phyloP scores from a whole-genome alignment of 2,329 filamentous ascomycete genomes.

The Fusarium veterinarium region DNA sequence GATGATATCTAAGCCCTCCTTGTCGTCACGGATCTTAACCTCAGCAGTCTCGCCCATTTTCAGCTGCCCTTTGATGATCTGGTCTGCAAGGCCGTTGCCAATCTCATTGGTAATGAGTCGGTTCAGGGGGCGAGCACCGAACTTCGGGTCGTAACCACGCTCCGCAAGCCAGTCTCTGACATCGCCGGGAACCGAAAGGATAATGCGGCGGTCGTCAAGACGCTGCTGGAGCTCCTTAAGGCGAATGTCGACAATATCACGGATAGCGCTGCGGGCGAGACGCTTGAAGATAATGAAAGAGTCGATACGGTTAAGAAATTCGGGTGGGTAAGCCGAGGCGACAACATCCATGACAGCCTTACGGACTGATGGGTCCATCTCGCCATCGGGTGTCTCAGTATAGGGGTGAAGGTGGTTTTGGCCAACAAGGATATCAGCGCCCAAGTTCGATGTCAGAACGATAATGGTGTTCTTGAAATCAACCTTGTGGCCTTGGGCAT shows the following conservation, averaged over 20 bases:
- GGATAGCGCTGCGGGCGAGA: slow-evolving; percentile 79
- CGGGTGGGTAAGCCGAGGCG: slow-evolving; percentile 78
- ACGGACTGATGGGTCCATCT: slow-evolving; percentile 79
- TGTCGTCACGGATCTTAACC: slow-evolving; percentile 74
- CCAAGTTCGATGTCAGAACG: slow-evolving; percentile 94
- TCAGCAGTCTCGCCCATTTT: slow-evolving; percentile 79
- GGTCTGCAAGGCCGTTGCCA: slow-evolving; percentile 87
- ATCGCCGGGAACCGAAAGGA: slow-evolving; percentile 74
- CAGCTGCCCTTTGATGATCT: slow-evolving; percentile 88
- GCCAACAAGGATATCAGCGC: slow-evolving; percentile 89
- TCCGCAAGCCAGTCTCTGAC: slow-evolving; percentile 90
- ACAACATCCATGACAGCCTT: slow-evolving; percentile 91
- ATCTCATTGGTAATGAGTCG: slow-evolving; percentile 91
- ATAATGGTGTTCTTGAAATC: slow-evolving; percentile 98
- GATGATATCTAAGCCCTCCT: slow-evolving; percentile 65
- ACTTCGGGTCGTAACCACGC: slow-evolving; percentile 89
- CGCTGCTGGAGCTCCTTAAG: slow-evolving; percentile 84
- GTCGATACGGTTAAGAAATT: slow-evolving; percentile 96
- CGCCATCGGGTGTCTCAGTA: slow-evolving; percentile 70
- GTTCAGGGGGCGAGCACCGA: slow-evolving; percentile 91
- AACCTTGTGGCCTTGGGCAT: slow-evolving; percentile 94
- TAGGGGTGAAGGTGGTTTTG: slow-evolving; percentile 74
- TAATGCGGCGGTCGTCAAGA: slow-evolving; percentile 87
- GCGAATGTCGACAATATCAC: slow-evolving; percentile 94
- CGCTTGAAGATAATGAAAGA: slow-evolving; percentile 97